Evolutionary conservation across 768 basidiomycete species (phyloP), one percentile per base, ranked within the genome.

Genomic region (Naganishia antarctica): DNA sequence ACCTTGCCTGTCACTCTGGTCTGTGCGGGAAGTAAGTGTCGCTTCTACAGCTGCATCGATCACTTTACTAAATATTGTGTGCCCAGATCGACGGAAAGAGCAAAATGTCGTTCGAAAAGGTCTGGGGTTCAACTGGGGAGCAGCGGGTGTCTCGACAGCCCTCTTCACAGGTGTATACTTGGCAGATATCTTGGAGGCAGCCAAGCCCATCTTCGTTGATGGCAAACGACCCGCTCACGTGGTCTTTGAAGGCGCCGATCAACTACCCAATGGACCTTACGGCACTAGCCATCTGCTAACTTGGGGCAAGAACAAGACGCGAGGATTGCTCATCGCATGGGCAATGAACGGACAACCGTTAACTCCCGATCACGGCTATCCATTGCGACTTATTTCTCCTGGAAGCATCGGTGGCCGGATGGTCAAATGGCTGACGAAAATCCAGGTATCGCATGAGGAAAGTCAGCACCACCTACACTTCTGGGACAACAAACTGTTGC

Each of bases 301-400:
- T 29, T 83, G 82, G 82, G 81, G 83, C 47, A 61, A 71, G 58
- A 78, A 80, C 71, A 77, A 71, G 63, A 77, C 79, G 21, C 79
- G 78, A 66, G 83, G 83, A 0, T 84, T 85, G 81, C 72, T 86
- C 50, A 73, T 73, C 74, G 80, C 80, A 7, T 82, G 84, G 83
- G 81, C 79, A 15, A 85, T 86, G 84, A 86, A 86, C 63, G 85
- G 85, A 1, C 73, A 81, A 25, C 80, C 81, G 15, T 78, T 87
- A 8, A 81, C 81, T 48, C 84, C 84, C 5, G 85, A 86, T 67
- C 86, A 87, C 65, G 86, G 86, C 12, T 85, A 81, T 68, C 86
- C 86, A 0, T 70, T 87, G n/a, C 80, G 86, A n/a, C 73, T 85
- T 4, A 79, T 87, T 64, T 79, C 86, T 0, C 85, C 86, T 0